A percentile compares a stretch with the other conserved stretches of the same genome.
Evolutionary conservation across 495 filamentous ascomycete genomes (phyloP).

Genomic region (Thermothielavioides terrestris): DNA sequence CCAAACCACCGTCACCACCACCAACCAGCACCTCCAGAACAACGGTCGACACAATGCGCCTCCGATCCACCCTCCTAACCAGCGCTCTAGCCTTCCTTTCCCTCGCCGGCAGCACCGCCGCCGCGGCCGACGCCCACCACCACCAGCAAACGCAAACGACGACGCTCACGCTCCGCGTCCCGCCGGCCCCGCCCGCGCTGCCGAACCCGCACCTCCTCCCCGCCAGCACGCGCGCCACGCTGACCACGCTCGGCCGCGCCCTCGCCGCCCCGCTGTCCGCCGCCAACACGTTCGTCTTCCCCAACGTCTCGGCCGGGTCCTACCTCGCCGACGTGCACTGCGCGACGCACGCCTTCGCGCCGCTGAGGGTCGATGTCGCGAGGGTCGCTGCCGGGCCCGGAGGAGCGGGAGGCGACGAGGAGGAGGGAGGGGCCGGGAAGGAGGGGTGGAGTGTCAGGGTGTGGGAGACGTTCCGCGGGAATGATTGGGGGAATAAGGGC

Average conservation of each 20-base stretch:
- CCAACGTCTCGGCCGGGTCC: constrained; percentile 52
- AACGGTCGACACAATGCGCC: constrained; percentile 7
- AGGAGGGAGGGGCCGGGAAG: constrained; percentile 36
- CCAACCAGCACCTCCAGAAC: not conserved
- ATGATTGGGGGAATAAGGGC: constrained; percentile 78
- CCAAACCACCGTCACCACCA: not conserved
- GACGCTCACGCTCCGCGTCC: constrained; percentile 36
- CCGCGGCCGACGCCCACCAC: constrained; percentile 1
- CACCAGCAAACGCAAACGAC: constrained; percentile 7
- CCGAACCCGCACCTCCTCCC: constrained; percentile 50
- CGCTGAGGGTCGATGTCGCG: constrained; percentile 64
- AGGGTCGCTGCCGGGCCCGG: constrained; percentile 23
- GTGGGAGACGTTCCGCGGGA: constrained; percentile 82
- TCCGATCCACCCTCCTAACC: constrained; percentile 5
- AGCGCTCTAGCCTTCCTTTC: constrained; percentile 10
- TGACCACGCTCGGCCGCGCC: constrained; percentile 44
- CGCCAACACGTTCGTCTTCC: constrained; percentile 63
- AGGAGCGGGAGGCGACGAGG: constrained; percentile 31
- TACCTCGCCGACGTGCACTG: constrained; percentile 78
- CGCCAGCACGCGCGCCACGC: constrained; percentile 64
- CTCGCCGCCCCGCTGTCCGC: constrained; percentile 53
- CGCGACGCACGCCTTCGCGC: constrained; percentile 61
- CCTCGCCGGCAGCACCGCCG: constrained; percentile 2
- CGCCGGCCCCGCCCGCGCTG: constrained; percentile 35
- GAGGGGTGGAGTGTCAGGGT: constrained; percentile 43